These are phyloP conservation scores for Cladosporium sp. DNA, from an alignment of 2,329 filamentous ascomycete species.

Conservation along the genomic window DNA sequence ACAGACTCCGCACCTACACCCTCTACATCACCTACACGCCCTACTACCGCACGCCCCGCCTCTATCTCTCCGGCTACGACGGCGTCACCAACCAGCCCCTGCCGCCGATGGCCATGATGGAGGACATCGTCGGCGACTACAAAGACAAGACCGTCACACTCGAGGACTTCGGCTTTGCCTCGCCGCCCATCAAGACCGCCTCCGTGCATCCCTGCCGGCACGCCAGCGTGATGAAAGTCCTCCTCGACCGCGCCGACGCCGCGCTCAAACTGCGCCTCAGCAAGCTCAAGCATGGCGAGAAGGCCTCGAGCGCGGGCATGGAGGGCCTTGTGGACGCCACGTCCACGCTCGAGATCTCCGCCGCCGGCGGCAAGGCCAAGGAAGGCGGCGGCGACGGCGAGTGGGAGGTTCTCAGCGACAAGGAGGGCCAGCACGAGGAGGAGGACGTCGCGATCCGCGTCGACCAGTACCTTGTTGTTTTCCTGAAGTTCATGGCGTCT, in stretches of 20 bases:
- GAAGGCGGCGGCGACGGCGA: constrained; percentile 48
- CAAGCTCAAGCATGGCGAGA: constrained; percentile 58
- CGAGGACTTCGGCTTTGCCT: constrained; percentile 94
- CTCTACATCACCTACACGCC: constrained; percentile 98
- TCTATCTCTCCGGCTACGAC: constrained; percentile 92
- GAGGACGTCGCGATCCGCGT: constrained; percentile 70
- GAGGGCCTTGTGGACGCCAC: constrained; percentile 83
- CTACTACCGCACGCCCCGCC: constrained; percentile 90
- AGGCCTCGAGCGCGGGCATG: constrained; percentile 56
- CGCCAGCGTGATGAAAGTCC: constrained; percentile 93
- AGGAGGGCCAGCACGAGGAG: constrained; percentile 54
- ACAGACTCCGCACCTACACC: constrained; percentile 76
- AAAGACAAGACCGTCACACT: constrained; percentile 98
- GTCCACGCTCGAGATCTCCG: constrained; percentile 44
- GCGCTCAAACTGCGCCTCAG: constrained; percentile 82
- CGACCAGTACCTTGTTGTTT: constrained; percentile 84
- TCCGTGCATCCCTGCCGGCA: constrained; percentile 97
- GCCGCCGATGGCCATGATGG: constrained; percentile 82
- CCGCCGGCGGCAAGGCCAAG: constrained; percentile 24
- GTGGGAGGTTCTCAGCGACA: constrained; percentile 54
- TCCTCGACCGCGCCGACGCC: constrained; percentile 90
- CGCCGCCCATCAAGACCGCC: constrained; percentile 88
- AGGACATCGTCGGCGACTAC: constrained; percentile 93
- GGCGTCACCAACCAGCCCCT: constrained; percentile 57
- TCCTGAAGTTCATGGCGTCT: constrained; percentile 66